Conservation (phyloP, 257 asterid genomes). For the Henckelia pumila region DNA sequence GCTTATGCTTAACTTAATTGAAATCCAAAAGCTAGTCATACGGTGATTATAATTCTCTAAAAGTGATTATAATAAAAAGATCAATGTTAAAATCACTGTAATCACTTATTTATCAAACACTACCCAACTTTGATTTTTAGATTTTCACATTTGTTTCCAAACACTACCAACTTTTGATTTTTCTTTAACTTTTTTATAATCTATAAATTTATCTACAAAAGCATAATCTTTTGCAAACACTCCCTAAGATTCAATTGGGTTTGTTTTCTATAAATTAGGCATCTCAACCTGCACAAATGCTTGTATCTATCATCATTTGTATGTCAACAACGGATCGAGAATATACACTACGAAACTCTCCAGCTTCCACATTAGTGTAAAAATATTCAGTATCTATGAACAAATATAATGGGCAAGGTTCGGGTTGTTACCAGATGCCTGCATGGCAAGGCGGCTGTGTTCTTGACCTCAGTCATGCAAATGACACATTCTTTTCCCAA, state of each 20-base stretch:
- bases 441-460: conserved; percentile 89
- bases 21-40: too few species aligned
- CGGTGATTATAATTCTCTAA: too few species aligned
- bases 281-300: neutral
- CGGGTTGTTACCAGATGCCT: conserved; percentile 80
- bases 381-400: neutral
- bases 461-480: conserved; percentile 90
- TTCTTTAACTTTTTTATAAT: too few species aligned
- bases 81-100: too few species aligned
- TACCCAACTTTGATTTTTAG: too few species aligned
- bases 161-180: too few species aligned
- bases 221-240: too few species aligned
- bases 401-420: conserved; percentile 19
- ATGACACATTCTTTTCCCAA: conserved; percentile 87
- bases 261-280: neutral
- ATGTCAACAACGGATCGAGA: neutral
- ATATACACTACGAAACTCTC: neutral
- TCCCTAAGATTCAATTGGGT: neutral
- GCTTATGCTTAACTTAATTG: too few species aligned
- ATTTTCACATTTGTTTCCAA: too few species aligned
- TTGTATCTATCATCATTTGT: neutral
- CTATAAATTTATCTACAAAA: too few species aligned
- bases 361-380: neutral
- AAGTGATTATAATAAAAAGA: too few species aligned
- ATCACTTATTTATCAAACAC: too few species aligned